Percentiles rank a stretch among this genome's conserved stretches.
Evolutionary conservation across 2,329 filamentous ascomycete species (phyloP).

Genomic region (Fusarium fracticaudum): DNA sequence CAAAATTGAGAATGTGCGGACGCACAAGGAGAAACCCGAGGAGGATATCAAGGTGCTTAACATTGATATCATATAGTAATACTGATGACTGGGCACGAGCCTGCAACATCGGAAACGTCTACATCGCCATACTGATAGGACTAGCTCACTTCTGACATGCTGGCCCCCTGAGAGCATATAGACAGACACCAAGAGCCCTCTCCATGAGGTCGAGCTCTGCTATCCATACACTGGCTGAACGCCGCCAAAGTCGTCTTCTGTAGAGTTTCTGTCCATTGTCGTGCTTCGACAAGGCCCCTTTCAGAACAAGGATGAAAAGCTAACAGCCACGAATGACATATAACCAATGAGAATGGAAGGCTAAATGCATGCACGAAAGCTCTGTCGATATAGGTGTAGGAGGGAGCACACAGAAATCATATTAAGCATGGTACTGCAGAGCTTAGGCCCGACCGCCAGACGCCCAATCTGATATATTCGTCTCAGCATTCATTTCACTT

Average conservation of each 20-base stretch:
- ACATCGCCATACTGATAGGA: neutral
- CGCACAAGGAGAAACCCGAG: constrained; percentile 91
- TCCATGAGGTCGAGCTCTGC: neutral
- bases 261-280: neutral
- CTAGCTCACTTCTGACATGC: neutral
- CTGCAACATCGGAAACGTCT: neutral
- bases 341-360: constrained; percentile 20
- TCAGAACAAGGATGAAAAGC: neutral
- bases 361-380: constrained; percentile 11
- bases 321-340: neutral
- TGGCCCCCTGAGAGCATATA: neutral
- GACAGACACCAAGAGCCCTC: neutral
- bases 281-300: constrained; percentile 42
- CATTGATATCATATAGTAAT: constrained; percentile 68
- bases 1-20: constrained; percentile 90
- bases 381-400: neutral
- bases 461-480: neutral
- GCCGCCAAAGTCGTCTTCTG: constrained; percentile 19
- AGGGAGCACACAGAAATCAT: neutral
- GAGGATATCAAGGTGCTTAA: constrained; percentile 98
- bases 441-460: neutral
- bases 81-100: neutral
- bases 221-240: neutral
- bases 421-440: neutral
- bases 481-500: neutral